A percentile compares a stretch with the other conserved stretches of the same genome.
phyloP scores from a whole-genome alignment of 495 filamentous ascomycete genomes.

The Aspergillus ostianus region DNA sequence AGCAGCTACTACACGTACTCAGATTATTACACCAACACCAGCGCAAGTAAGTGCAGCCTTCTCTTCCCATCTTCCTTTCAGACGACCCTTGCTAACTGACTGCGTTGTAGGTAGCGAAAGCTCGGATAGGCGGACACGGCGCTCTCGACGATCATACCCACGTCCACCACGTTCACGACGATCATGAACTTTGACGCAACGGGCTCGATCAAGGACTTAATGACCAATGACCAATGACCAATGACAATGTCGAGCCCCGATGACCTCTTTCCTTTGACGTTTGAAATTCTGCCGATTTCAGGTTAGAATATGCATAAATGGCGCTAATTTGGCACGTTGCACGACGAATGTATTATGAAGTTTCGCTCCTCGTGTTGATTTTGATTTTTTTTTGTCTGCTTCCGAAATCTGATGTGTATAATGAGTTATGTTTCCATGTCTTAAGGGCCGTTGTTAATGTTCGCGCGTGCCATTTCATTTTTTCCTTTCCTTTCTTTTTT shows the following conservation, averaged over 20 bases:
- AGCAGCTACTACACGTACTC: slow-evolving; percentile 48
- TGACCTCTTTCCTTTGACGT: slow-evolving; percentile 5
- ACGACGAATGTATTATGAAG: slow-evolving; percentile 10
- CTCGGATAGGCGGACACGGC: slow-evolving; percentile 48
- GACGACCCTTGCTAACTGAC: slow-evolving; percentile 18
- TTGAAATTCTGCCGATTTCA: slow-evolving; percentile 4
- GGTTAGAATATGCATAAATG: slow-evolving; percentile 24
- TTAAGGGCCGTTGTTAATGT: slow-evolving; percentile 16
- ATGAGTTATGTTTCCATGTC: slow-evolving; percentile 26
- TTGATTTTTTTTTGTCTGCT: slow-evolving; percentile 5
- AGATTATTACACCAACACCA: slow-evolving; percentile 44
- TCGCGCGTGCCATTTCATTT: slow-evolving; percentile 11
- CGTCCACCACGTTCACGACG: slow-evolving; percentile 38
- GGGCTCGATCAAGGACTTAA: slow-evolving; percentile 8
- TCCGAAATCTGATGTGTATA: slow-evolving; percentile 26
- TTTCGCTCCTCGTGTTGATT: background rate
- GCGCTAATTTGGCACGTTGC: slow-evolving; percentile 23
- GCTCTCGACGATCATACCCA: slow-evolving; percentile 43
- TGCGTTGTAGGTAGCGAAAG: slow-evolving; percentile 44
- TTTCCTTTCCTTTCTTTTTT: slow-evolving; percentile 17
- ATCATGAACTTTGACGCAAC: slow-evolving; percentile 9
- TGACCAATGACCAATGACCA: slow-evolving; percentile 7
- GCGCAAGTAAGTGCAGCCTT: slow-evolving; percentile 38
- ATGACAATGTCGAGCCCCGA: background rate
- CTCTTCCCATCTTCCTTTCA: background rate